Percentiles rank a stretch among this genome's conserved stretches.
phyloP scores from a whole-genome alignment of 148 eudicot genomes.

The Chenopodium berlandieri region DNA sequence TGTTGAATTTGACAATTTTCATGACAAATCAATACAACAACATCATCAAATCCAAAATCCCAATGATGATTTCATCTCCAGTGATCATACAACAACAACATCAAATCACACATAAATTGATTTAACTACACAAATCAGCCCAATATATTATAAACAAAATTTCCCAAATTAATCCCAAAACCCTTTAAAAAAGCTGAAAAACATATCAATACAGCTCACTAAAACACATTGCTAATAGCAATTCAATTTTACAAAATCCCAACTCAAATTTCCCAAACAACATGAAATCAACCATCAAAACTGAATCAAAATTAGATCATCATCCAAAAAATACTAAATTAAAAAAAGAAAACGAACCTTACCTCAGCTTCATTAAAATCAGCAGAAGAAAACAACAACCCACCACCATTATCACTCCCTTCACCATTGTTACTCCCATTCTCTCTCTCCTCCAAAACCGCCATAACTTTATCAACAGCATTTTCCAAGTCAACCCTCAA shows the following conservation, averaged over 20 bases:
- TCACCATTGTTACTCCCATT: neutral
- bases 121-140: neutral
- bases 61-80: too few relatives aligned
- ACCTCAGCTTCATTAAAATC: conserved; percentile 61
- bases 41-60: too few relatives aligned
- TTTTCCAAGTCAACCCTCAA: conserved; percentile 53
- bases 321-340: neutral
- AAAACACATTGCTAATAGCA: neutral
- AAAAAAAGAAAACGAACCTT: conserved; percentile 44
- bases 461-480: conserved; percentile 41
- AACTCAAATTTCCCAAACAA: neutral
- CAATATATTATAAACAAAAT: neutral
- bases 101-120: neutral
- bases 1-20: neutral
- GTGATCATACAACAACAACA: neutral
- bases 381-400: conserved; percentile 18
- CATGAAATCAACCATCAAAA: neutral
- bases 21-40: neutral
- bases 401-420: neutral
- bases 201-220: neutral
- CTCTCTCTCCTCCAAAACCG: conserved; percentile 10
- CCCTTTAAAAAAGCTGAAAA: neutral
- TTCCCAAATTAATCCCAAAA: neutral
- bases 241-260: neutral
- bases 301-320: neutral